Evolutionary conservation across 2,329 filamentous ascomycete species (phyloP), one percentile per base, ranked within the genome.

Genomic region (Byssothecium circinans): DNA sequence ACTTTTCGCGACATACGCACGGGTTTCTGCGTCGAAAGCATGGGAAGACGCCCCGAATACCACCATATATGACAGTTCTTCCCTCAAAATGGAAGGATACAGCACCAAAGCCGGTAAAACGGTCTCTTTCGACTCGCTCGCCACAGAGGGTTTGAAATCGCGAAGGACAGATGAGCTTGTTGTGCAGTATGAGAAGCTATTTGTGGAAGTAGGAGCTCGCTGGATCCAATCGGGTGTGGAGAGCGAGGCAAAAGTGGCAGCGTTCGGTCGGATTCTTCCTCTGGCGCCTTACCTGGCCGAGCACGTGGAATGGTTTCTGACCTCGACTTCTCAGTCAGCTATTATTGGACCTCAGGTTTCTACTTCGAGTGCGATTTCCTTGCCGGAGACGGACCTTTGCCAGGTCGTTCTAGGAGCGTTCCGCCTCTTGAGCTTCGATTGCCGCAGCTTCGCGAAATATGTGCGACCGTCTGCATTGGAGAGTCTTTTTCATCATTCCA

Each of bases 191-290:
- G 84, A 88, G 67, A 76, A 80, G 52, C 74, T 91, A 33, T 89
- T 94, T 62, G 83, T 89, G 59, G 91, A 96, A 70, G 78, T 95
- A 41, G 89, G 87, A 71, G 87, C 90, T 52, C 79, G 87, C 75
- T 95, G 90, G 90, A 76, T 87, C 36, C 76, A 62, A 69, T 75
- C 66, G 60, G 74, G 57, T 48, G 60, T 53, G 30, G 51, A 62
- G 33, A 69, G 67, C 27, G 62, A 60, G 49, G 66, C 57, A 7
- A 68, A 68, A 57, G 79, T 92, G 54, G 80, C 85, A 46, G 86
- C 88, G 25, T 88, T 96, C 74, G 87, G 88, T 51, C 82, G 88
- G 62, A 79, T 96, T 53, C 70, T 96, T 60, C 89, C 90, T 15
- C 86, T 94, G 76, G 88, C 88, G 56, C 88, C 90, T 41, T 84